Evolutionary conservation across 2,329 filamentous ascomycete genomes (phyloP).

Genomic region (Colletotrichum godetiae): DNA sequence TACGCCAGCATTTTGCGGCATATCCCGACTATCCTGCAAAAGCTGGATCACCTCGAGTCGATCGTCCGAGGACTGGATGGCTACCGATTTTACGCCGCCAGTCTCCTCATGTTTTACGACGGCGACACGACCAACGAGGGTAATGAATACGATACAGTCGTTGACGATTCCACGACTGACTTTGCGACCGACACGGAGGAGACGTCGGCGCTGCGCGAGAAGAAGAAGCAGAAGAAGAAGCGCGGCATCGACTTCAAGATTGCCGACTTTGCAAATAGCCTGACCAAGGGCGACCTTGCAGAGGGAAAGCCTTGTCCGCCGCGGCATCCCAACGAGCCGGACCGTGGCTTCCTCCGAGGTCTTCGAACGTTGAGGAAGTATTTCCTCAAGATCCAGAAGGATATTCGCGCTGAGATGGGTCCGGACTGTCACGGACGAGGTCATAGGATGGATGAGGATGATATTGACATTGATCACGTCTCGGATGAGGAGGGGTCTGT

Average conservation of each 20-base stretch:
- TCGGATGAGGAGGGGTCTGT: slow-evolving; percentile 33
- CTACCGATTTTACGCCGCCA: slow-evolving; percentile 96
- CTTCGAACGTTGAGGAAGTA: slow-evolving; percentile 83
- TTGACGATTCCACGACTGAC: slow-evolving; percentile 69
- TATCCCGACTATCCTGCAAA: slow-evolving; percentile 87
- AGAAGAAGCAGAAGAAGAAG: slow-evolving; percentile 59
- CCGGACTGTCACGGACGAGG: slow-evolving; percentile 49
- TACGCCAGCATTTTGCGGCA: slow-evolving; percentile 84
- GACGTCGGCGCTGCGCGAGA: slow-evolving; percentile 48
- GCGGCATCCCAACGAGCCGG: slow-evolving; percentile 81
- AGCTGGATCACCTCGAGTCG: slow-evolving; percentile 83
- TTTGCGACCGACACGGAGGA: slow-evolving; percentile 70
- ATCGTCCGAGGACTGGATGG: slow-evolving; percentile 84
- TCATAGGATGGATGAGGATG: slow-evolving; percentile 25
- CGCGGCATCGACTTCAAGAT: slow-evolving; percentile 91
- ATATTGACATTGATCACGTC: slow-evolving; percentile 23
- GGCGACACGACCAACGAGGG: slow-evolving; percentile 72
- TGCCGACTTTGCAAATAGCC: slow-evolving; percentile 97
- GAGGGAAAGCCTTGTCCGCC: slow-evolving; percentile 79
- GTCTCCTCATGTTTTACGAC: slow-evolving; percentile 95
- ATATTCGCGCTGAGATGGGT: slow-evolving; percentile 70
- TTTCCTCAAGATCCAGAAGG: slow-evolving; percentile 87
- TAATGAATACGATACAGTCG: slow-evolving; percentile 59
- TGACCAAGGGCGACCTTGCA: slow-evolving; percentile 84
- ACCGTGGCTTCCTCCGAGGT: slow-evolving; percentile 89